Evolutionary conservation across 148 eudicot genomes (phyloP).

Genomic region (Rhododendron kiyosumense): DNA sequence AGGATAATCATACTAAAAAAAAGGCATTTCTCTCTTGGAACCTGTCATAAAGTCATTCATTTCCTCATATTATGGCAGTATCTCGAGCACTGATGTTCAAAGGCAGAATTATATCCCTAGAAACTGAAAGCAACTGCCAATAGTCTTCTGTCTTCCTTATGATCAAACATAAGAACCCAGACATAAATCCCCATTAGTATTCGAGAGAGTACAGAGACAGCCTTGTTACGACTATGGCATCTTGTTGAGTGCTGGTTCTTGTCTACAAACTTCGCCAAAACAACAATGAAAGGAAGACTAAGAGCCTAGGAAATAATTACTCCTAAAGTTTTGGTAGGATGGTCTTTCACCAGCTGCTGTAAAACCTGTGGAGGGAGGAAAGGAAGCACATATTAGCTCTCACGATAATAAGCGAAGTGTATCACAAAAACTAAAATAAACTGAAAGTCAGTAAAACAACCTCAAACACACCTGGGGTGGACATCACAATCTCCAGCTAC

Average conservation of each 20-base stretch:
- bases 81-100: not conserved
- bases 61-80: not conserved
- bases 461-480: slow-evolving; percentile 83
- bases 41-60: not conserved
- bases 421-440: not conserved
- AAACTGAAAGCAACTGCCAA: not conserved
- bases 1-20: not conserved
- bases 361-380: slow-evolving; percentile 40
- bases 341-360: slow-evolving; percentile 43
- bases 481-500: slow-evolving; percentile 76
- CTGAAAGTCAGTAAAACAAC: slow-evolving; percentile 25
- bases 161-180: not conserved
- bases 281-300: not conserved
- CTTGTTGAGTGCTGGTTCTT: not conserved
- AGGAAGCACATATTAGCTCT: not conserved
- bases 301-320: slow-evolving; percentile 27
- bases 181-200: no score
- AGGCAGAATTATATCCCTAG: not conserved
- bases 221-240: not conserved
- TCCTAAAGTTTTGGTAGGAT: slow-evolving; percentile 53
- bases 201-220: not conserved
- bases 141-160: not conserved
- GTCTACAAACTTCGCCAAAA: not conserved
- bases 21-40: not conserved
- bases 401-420: not conserved